Percentiles rank a stretch among this genome's conserved stretches.
Evolutionary conservation across 305 asterid genomes (phyloP).

Genomic region (Rubia tinctorum): DNA sequence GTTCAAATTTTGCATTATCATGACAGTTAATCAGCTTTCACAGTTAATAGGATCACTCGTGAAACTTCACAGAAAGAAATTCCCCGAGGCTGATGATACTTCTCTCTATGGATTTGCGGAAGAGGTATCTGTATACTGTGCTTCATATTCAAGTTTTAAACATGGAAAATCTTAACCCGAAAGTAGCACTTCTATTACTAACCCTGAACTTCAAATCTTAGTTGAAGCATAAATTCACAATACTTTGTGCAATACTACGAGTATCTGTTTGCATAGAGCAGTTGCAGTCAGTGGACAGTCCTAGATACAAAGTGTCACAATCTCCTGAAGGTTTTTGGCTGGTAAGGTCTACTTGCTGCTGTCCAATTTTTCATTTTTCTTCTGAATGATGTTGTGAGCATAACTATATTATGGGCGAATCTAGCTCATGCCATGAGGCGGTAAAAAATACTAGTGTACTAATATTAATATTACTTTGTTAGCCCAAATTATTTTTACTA

Average conservation of each 20-base stretch:
- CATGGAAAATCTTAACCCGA: slow-evolving; percentile 5
- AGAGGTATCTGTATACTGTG: slow-evolving; percentile 35
- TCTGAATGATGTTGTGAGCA: neutral
- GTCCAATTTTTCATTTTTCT: neutral
- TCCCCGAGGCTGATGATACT: slow-evolving; percentile 38
- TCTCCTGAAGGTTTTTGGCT: slow-evolving; percentile 50
- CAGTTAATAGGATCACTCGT: slow-evolving; percentile 70
- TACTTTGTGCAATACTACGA: slow-evolving; percentile 60
- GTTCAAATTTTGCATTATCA: slow-evolving; percentile 17
- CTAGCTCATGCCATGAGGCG: no score
- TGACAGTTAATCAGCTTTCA: slow-evolving; percentile 31
- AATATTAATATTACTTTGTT: no score
- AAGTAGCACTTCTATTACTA: neutral
- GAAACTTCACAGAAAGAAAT: slow-evolving; percentile 66
- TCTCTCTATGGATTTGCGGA: slow-evolving; percentile 39
- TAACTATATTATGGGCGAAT: neutral
- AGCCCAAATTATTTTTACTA: no score
- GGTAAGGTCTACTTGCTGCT: slow-evolving; percentile 32
- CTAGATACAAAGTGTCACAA: slow-evolving; percentile 32
- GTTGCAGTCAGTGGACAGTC: slow-evolving; percentile 31
- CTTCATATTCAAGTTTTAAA: slow-evolving; percentile 1
- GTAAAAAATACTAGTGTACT: no score
- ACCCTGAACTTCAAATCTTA: slow-evolving; percentile 21
- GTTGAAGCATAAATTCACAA: slow-evolving; percentile 58
- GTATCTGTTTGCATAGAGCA: slow-evolving; percentile 52